Base-by-base conservation (phyloP, 345 rosid genomes). In the Hibiscus tridactylites region DNA sequence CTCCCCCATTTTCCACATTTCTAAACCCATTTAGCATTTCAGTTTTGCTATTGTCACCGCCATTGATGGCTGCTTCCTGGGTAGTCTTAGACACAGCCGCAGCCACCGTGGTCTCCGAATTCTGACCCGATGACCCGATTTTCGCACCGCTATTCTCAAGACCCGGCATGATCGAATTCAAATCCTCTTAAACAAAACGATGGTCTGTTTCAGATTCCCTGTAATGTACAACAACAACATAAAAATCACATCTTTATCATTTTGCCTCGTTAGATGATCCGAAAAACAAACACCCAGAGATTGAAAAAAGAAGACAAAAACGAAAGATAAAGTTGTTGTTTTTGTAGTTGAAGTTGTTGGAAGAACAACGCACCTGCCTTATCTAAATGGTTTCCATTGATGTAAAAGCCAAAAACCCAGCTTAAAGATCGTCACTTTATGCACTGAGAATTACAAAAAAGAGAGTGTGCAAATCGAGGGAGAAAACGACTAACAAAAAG, bases 91-190 rank as follows among this genome's bases (percentile, higher is more conserved):
- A 24, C 39, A 67, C 79, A 31, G 57, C 4, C 46, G 71, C 74
- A 19, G 82, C 39, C 82, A 65, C 76, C 82, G 82, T 81, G 83
- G 37, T 71, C 70, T 85, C 93, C 71, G 85, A 81, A 82, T 88
- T 88, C 75, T 84, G 96, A 85, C 77, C 79, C 6, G 95, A 76
- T 29, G 90, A 79, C 72, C 77, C 92, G 75, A 87, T 85, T 85
- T 82, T 87, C 2, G 84, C 81, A 74, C 91, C 98, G 73, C 91
- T 91, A 88, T 89, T 90, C 79, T 95, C 99, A 71, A 91, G 88
- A 62, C 92, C 96, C 71, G 96, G 96, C 98, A 96, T 96, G 88
- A 85, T 87, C 81, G 54, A 70, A 63, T 13, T n/a, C 29, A 73
- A 54, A 31, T 63, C 29, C 37, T 6, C 11, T 60, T 8, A 19